These are phyloP conservation scores for Mortierella sp. DNA, from an alignment of 371 early-diverging fungal genomes.

Conservation along the genomic window DNA sequence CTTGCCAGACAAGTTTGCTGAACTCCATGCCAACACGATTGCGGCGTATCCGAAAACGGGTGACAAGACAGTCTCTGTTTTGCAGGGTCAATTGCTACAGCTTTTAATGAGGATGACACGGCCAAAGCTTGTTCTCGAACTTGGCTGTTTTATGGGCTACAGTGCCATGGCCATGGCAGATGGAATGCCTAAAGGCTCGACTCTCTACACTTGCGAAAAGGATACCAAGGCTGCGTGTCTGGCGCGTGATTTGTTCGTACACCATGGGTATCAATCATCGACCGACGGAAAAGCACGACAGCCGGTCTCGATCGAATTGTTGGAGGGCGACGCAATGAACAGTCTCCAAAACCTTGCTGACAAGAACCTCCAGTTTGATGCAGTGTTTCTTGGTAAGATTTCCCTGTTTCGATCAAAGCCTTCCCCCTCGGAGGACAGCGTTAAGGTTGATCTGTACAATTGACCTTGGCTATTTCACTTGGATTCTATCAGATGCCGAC, in stretches of 20 bases:
- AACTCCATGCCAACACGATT: conserved; percentile 14
- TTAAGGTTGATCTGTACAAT: background rate
- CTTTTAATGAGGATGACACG: conserved; percentile 54
- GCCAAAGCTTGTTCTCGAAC: conserved; percentile 59
- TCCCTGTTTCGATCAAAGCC: background rate
- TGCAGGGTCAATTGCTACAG: conserved; percentile 60
- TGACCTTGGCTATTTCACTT: no score
- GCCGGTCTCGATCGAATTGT: conserved; percentile 29
- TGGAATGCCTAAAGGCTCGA: conserved; percentile 47
- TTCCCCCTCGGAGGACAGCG: background rate
- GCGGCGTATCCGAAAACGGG: conserved; percentile 43
- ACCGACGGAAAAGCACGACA: conserved; percentile 4
- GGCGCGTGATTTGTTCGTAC: conserved; percentile 55
- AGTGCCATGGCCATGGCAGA: conserved; percentile 72
- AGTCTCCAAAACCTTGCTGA: conserved; percentile 48
- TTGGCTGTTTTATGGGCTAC: conserved; percentile 73
- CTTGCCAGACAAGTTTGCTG: conserved; percentile 17
- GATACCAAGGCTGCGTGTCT: conserved; percentile 54
- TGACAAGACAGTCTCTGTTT: conserved; percentile 57
- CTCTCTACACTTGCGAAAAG: conserved; percentile 60
- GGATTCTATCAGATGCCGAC: conserved; percentile 63
- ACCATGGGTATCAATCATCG: conserved; percentile 9
- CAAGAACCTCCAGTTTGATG: conserved; percentile 55
- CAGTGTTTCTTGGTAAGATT: conserved; percentile 65
- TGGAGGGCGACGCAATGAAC: conserved; percentile 28